phyloP scores from a whole-genome alignment of 1,284 basidiomycete species.

The Blastosporella zonata region DNA sequence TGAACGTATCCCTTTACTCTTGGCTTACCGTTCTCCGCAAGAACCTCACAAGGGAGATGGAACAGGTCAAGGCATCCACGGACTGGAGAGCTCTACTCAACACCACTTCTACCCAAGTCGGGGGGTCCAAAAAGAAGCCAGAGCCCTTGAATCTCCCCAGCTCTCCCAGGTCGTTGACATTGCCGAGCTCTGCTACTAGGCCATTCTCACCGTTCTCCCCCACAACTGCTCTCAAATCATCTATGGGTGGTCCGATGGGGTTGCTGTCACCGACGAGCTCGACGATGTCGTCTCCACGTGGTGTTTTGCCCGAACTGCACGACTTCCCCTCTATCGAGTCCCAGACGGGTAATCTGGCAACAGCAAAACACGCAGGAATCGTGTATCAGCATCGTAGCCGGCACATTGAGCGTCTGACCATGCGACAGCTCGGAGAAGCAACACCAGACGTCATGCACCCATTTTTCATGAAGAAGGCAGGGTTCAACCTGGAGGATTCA shows the following conservation, averaged over 20 bases:
- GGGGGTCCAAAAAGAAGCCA: slow-evolving; percentile 27
- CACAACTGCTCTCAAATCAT: slow-evolving; percentile 19
- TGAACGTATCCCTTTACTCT: slow-evolving; percentile 76
- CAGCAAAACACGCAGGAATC: slow-evolving; percentile 31
- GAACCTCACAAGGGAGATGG: slow-evolving; percentile 70
- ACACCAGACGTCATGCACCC: slow-evolving; percentile 87
- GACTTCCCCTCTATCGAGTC: slow-evolving; percentile 23
- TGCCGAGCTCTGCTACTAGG: slow-evolving; percentile 14
- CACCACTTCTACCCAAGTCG: slow-evolving; percentile 26
- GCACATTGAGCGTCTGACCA: slow-evolving; percentile 70
- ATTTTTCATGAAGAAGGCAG: slow-evolving; percentile 82
- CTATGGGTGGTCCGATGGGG: slow-evolving; percentile 7
- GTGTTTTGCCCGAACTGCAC: slow-evolving; percentile 19
- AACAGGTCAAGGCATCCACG: slow-evolving; percentile 59
- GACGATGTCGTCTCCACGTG: slow-evolving; percentile 13
- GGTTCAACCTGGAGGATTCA: slow-evolving; percentile 76
- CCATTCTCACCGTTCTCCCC: slow-evolving; percentile 22
- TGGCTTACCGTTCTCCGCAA: slow-evolving; percentile 77
- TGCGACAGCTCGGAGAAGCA: slow-evolving; percentile 83
- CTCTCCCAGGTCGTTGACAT: slow-evolving; percentile 24
- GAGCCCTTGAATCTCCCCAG: slow-evolving; percentile 27
- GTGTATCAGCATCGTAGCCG: slow-evolving; percentile 52
- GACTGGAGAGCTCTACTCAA: slow-evolving; percentile 44
- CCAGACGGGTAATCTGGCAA: slow-evolving; percentile 14
- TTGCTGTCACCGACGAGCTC: slow-evolving; percentile 16